A percentile compares a stretch with the other conserved stretches of the same genome.
Evolutionary conservation across 139 green algal species (phyloP).

Genomic region (Volvox africanus): DNA sequence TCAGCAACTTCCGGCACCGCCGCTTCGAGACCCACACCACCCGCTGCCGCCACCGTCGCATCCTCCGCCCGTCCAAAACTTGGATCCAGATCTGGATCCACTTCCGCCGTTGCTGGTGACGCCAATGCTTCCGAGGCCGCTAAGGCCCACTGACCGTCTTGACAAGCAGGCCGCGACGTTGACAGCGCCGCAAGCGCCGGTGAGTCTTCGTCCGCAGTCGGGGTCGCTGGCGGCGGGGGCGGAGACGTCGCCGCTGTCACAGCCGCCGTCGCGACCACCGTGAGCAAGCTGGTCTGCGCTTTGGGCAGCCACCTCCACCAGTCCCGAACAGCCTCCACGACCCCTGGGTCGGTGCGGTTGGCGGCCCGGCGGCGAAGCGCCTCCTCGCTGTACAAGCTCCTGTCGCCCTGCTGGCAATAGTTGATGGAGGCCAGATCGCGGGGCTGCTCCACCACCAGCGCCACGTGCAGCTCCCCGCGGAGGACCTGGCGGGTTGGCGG

Average conservation of each 20-base stretch:
- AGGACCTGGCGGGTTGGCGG: no score
- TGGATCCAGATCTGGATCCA: not conserved
- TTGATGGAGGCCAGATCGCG: constrained; percentile 33
- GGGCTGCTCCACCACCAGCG: not conserved
- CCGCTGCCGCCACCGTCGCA: not conserved
- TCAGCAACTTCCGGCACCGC: not conserved
- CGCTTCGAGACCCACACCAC: no score
- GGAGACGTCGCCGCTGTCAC: not conserved
- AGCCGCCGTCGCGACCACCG: not conserved
- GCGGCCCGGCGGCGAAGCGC: not conserved
- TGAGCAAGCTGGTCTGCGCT: not conserved
- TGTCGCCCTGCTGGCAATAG: constrained; percentile 15
- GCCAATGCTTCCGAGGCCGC: not conserved
- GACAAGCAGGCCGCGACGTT: not conserved
- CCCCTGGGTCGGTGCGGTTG: not conserved
- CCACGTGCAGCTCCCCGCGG: not conserved
- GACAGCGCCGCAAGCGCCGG: not conserved
- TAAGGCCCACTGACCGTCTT: not conserved
- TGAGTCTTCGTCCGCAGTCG: not conserved
- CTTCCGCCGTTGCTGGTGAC: not conserved
- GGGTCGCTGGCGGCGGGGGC: not conserved
- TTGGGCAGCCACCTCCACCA: constrained; percentile 44
- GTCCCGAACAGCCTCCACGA: not conserved
- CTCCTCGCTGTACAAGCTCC: not conserved
- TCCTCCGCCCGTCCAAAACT: not conserved